A percentile compares a stretch with the other conserved stretches of the same genome.
These are phyloP conservation scores for Candida jianshihensis DNA, from an alignment of 805 yeast genomes.

Conservation along the genomic window DNA sequence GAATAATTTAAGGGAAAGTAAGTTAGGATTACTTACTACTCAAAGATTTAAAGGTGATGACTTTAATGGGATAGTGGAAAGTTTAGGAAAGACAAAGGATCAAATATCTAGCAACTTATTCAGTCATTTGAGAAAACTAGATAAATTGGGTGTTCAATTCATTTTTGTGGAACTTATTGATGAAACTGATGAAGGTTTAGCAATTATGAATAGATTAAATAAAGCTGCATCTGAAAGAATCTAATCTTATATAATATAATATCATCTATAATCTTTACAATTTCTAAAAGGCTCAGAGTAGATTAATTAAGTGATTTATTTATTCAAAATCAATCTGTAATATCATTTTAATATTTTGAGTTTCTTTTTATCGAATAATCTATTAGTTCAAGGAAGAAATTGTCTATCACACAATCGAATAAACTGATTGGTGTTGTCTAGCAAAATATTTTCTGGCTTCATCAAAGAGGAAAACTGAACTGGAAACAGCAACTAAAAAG, in stretches of 20 bases:
- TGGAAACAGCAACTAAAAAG: conserved; percentile 55
- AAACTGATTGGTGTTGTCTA: conserved; percentile 12
- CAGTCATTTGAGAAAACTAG: conserved; percentile 66
- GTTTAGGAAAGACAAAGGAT: conserved; percentile 35
- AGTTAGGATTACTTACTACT: conserved; percentile 48
- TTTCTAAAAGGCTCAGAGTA: no score
- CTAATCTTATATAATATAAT: conserved; percentile 1
- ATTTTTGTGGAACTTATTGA: conserved; percentile 82
- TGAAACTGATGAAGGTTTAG: conserved; percentile 77
- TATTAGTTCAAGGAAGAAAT: neutral
- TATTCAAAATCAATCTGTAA: conserved; percentile 2
- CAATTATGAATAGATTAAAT: conserved; percentile 84
- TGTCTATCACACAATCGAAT: conserved; percentile 19
- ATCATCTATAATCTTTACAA: neutral
- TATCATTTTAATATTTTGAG: neutral
- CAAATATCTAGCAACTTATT: conserved; percentile 76
- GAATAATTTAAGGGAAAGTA: conserved; percentile 20
- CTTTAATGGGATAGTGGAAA: conserved; percentile 20
- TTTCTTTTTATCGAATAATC: neutral
- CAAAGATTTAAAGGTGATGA: conserved; percentile 16
- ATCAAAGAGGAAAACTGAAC: conserved; percentile 81
- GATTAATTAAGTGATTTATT: neutral
- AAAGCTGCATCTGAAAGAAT: conserved; percentile 69
- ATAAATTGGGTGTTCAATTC: conserved; percentile 55
- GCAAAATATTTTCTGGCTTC: conserved; percentile 58